Conservation (phyloP, 2,329 filamentous ascomycete genomes). For the Aspergillus tanneri region DNA sequence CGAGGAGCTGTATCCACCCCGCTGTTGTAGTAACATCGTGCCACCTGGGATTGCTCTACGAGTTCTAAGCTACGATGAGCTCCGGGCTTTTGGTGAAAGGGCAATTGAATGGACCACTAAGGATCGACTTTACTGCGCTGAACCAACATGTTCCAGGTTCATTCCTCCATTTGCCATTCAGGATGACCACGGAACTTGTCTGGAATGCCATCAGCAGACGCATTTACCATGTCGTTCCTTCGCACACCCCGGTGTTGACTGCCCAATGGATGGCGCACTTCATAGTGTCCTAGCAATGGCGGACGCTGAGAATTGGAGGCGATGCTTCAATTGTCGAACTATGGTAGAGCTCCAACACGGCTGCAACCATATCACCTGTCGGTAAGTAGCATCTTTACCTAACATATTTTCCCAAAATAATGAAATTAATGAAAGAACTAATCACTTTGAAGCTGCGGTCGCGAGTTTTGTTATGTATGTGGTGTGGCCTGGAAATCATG, state of each 20-base stretch:
- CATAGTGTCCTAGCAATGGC: conserved; percentile 15
- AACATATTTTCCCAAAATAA: too few relatives aligned
- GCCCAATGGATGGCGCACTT: conserved; percentile 15
- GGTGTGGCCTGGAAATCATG: conserved; percentile 11
- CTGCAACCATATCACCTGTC: conserved; percentile 21
- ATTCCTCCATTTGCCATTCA: conserved; percentile 16
- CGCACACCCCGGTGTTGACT: conserved; percentile 17
- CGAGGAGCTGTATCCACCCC: too few relatives aligned
- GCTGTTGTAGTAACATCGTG: too few relatives aligned
- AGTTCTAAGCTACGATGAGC: too few relatives aligned
- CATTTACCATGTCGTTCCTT: conserved; percentile 18
- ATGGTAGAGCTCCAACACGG: conserved; percentile 17
- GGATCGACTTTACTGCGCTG: conserved; percentile 21
- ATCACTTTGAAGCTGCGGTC: conserved; percentile 10
- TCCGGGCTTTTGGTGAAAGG: conserved; percentile 9
- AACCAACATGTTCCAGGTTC: conserved; percentile 21
- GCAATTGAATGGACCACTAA: conserved; percentile 15
- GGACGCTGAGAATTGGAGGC: conserved; percentile 7
- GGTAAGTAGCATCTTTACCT: too few relatives aligned
- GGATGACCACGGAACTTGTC: conserved; percentile 14
- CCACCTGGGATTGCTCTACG: too few relatives aligned
- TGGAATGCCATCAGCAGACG: conserved; percentile 14
- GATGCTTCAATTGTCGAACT: conserved; percentile 15
- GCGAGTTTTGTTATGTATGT: conserved; percentile 15
- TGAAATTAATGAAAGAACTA: background rate